A percentile compares a stretch with the other conserved stretches of the same genome.
These are phyloP conservation scores for Stentor coeruleus DNA, from an alignment of 73 alveolate species.

Conservation along the genomic window DNA sequence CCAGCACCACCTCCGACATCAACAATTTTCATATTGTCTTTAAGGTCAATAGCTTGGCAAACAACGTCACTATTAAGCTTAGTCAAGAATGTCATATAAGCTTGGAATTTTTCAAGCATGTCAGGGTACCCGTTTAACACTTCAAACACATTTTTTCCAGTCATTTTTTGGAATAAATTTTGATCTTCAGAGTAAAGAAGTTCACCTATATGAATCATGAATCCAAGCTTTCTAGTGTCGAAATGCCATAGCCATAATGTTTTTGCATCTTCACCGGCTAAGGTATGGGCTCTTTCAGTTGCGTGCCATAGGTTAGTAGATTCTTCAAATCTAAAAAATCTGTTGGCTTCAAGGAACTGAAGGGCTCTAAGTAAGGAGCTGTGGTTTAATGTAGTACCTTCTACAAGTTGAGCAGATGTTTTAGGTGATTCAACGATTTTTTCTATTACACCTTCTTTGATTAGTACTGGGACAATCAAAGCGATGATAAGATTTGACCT, in stretches of 20 bases:
- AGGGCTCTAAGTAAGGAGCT: neutral
- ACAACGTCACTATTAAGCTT: neutral
- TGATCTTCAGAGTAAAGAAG: neutral
- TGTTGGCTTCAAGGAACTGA: neutral
- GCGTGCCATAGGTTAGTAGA: neutral
- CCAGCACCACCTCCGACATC: constrained; percentile 26
- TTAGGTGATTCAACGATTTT: neutral
- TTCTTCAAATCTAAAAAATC: neutral
- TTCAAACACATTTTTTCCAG: neutral
- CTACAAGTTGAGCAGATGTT: neutral
- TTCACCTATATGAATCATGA: neutral
- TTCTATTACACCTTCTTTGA: no score
- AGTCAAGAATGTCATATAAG: neutral
- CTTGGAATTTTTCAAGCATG: neutral
- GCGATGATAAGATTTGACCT: no score
- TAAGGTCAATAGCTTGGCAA: neutral
- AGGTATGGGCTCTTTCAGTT: neutral
- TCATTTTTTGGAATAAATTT: no score
- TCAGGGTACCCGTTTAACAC: neutral
- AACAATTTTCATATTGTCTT: neutral
- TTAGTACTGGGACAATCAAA: no score
- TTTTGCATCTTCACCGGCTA: neutral
- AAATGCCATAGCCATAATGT: neutral
- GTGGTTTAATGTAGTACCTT: neutral
- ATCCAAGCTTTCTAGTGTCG: no score